Evolutionary conservation across 305 asterid species (phyloP).

Genomic region (Fraxinus floribunda): DNA sequence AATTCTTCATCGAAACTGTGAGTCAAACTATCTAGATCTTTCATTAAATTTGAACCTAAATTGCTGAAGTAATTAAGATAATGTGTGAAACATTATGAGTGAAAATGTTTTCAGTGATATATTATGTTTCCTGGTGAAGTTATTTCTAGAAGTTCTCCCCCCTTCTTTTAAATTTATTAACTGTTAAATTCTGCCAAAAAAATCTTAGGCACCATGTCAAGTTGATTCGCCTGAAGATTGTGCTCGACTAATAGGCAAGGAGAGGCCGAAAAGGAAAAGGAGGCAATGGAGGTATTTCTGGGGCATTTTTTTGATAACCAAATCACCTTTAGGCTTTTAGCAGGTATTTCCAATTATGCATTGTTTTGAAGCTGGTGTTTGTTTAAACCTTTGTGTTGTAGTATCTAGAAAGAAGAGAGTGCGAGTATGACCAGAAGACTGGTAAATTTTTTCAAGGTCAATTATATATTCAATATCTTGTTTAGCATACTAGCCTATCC

Average conservation of each 20-base stretch:
- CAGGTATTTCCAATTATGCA: not conserved
- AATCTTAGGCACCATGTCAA: conserved; percentile 73
- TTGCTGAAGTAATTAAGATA: no score
- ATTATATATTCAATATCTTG: conserved; percentile 8
- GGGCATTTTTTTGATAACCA: not conserved
- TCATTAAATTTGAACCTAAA: no score
- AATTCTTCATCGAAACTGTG: no score
- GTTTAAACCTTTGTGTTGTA: conserved; percentile 12
- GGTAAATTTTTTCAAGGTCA: conserved; percentile 71
- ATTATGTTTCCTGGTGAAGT: no score
- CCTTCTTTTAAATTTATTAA: no score
- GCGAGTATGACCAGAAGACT: conserved; percentile 82
- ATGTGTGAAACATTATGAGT: no score
- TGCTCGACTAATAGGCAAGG: conserved; percentile 83
- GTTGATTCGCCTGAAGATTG: conserved; percentile 88
- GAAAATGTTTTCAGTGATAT: no score
- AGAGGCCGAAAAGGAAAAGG: conserved; percentile 71
- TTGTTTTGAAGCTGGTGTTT: not conserved
- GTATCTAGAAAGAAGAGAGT: conserved; percentile 86
- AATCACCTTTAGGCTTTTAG: not conserved
- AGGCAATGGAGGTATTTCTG: conserved; percentile 70
- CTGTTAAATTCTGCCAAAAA: not conserved
- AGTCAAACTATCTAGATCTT: no score
- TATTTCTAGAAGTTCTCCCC: no score
- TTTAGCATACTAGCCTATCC: not conserved